Evolutionary conservation across 2,329 filamentous ascomycete species (phyloP).

Genomic region (Calonectria crousiana): DNA sequence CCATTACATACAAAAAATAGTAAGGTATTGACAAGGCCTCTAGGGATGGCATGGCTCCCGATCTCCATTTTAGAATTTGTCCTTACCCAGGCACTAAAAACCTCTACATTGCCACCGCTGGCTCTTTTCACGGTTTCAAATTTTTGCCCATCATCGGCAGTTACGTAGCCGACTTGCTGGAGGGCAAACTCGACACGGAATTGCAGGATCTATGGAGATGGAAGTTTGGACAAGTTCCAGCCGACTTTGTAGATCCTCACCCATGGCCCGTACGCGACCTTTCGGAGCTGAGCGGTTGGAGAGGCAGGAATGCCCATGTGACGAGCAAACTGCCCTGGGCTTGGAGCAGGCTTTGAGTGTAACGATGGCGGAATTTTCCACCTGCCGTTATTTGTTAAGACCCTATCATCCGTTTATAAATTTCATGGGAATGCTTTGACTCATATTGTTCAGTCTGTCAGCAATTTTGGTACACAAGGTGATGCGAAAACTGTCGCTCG

Average conservation of each 20-base stretch:
- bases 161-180: conserved; percentile 52
- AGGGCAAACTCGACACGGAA: conserved; percentile 53
- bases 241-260: conserved; percentile 37
- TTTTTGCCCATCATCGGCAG: conserved; percentile 66
- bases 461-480: not conserved
- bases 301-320: conserved; percentile 36
- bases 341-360: conserved; percentile 35
- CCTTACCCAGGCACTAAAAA: conserved; percentile 38
- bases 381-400: not conserved
- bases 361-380: not conserved
- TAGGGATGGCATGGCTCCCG: conserved; percentile 47
- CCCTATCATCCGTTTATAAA: not conserved
- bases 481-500: not conserved
- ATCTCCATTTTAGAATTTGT: conserved; percentile 46
- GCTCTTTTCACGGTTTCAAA: conserved; percentile 66
- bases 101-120: conserved; percentile 64
- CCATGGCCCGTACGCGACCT: conserved; percentile 37
- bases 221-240: conserved; percentile 35
- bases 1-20: no score
- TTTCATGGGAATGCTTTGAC: not conserved
- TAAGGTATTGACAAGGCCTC: not conserved
- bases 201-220: conserved; percentile 54
- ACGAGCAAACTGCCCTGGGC: conserved; percentile 39
- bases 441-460: not conserved
- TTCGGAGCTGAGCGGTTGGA: conserved; percentile 35